A percentile compares a stretch with the other conserved stretches of the same genome.
These are phyloP conservation scores for Pontederia paniculata DNA, from an alignment of 176 grass and related monocot species.

Conservation along the genomic window DNA sequence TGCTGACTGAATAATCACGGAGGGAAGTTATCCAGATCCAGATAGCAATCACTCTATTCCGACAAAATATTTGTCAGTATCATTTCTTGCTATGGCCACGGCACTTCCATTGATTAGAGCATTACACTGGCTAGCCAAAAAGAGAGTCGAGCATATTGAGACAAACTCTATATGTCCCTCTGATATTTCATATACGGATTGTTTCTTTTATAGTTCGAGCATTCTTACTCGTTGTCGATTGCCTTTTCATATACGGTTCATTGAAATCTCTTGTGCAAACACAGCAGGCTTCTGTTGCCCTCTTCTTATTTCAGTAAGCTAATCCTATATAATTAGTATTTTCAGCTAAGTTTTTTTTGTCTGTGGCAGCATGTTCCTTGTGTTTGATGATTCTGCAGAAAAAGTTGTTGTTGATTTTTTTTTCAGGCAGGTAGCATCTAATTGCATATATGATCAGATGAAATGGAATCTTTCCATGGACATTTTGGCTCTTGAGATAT, in stretches of 20 bases:
- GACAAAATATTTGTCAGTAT: slow-evolving; percentile 90
- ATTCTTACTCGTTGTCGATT: slow-evolving; percentile 68
- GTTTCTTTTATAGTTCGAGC: slow-evolving; percentile 72
- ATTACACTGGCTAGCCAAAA: slow-evolving; percentile 77
- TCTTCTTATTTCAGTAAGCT: slow-evolving; percentile 98
- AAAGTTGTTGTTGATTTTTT: neutral
- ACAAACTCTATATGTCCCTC: slow-evolving; percentile 69
- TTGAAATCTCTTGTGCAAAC: slow-evolving; percentile 49
- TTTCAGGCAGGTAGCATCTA: no score
- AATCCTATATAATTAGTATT: neutral
- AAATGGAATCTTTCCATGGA: no score
- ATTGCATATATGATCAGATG: no score
- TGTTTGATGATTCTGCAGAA: neutral
- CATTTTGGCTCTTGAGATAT: no score
- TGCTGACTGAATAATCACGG: slow-evolving; percentile 93
- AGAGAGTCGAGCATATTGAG: slow-evolving; percentile 92
- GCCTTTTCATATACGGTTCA: slow-evolving; percentile 60
- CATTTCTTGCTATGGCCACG: slow-evolving; percentile 76
- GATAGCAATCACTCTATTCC: slow-evolving; percentile 89
- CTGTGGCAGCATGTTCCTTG: neutral
- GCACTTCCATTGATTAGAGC: slow-evolving; percentile 66
- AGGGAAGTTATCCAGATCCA: slow-evolving; percentile 85
- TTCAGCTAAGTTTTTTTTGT: neutral
- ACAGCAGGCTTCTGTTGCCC: slow-evolving; percentile 59
- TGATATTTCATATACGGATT: slow-evolving; percentile 67